Percentiles rank a stretch among this genome's conserved stretches.
Evolutionary conservation across 768 basidiomycete genomes (phyloP).

Genomic region (Kwoniella sp.): DNA sequence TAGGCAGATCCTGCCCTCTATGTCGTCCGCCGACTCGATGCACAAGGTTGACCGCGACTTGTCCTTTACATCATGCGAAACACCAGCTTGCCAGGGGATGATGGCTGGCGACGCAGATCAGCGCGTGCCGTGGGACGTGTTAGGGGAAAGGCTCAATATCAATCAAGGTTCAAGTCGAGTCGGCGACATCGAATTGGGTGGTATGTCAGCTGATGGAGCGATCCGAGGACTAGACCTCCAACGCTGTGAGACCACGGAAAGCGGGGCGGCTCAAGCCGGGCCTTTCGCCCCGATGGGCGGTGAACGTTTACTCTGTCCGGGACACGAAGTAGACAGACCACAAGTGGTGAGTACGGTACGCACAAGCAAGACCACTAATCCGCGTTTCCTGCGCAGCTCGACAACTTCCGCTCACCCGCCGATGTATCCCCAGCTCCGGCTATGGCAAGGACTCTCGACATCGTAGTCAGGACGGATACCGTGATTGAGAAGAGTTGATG

Average conservation of each 20-base stretch:
- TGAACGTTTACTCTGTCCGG: conserved; percentile 15
- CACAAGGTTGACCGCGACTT: background rate
- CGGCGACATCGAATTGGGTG: conserved; percentile 15
- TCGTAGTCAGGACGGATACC: conserved; percentile 20
- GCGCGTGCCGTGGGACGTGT: conserved; percentile 24
- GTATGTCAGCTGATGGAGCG: background rate
- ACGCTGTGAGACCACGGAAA: background rate
- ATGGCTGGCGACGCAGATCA: background rate
- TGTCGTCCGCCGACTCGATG: background rate
- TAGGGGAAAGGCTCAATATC: conserved; percentile 33
- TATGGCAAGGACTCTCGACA: conserved; percentile 21
- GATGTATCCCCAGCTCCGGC: conserved; percentile 7
- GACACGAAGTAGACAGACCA: conserved; percentile 11
- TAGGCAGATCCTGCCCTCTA: conserved; percentile 5
- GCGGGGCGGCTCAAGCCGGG: background rate
- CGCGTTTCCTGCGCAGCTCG: conserved; percentile 7
- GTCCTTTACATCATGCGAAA: too few species aligned
- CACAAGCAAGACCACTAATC: background rate
- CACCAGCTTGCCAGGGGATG: background rate
- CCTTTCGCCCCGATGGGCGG: conserved; percentile 31
- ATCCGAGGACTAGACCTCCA: background rate
- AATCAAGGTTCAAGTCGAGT: background rate
- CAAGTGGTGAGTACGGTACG: conserved; percentile 6
- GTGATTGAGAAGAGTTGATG: too few species aligned
- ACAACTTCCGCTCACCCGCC: conserved; percentile 20